These are phyloP conservation scores for Fomitopsis pulvina DNA, from an alignment of 768 basidiomycete genomes.

Conservation along the genomic window DNA sequence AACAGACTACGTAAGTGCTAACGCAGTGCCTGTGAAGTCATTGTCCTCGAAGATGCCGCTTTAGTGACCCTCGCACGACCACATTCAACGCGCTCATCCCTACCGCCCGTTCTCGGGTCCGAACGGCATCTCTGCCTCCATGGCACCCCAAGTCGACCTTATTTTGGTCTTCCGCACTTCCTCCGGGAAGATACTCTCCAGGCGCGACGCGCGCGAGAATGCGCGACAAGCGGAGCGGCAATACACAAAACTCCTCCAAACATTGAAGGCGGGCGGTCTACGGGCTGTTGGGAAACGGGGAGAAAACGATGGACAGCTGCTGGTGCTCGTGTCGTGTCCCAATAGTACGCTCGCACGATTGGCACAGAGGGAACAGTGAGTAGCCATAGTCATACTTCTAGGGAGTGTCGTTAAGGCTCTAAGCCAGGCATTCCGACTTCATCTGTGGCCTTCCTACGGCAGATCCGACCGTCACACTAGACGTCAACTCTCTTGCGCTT, in stretches of 20 bases:
- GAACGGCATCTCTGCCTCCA: conserved; percentile 9
- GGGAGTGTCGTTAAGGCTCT: neutral
- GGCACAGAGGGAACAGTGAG: conserved; percentile 70
- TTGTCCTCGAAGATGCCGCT: neutral
- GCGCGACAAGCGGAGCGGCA: conserved; percentile 61
- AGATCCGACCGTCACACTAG: conserved; percentile 34
- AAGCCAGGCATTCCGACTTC: conserved; percentile 63
- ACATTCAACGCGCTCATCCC: neutral
- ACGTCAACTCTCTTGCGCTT: conserved; percentile 39
- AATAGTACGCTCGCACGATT: conserved; percentile 54
- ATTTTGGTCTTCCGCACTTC: conserved; percentile 64
- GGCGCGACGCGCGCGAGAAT: conserved; percentile 56
- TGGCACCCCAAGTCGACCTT: conserved; percentile 61
- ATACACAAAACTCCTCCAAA: conserved; percentile 56
- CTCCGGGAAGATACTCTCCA: conserved; percentile 43
- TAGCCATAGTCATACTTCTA: neutral
- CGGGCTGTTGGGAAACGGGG: conserved; percentile 71
- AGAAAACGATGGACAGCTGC: conserved; percentile 66
- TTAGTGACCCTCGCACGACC: neutral
- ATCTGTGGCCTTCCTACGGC: conserved; percentile 64
- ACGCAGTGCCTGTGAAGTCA: neutral
- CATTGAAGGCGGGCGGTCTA: conserved; percentile 56
- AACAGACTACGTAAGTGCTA: too few relatives aligned
- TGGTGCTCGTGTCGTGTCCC: conserved; percentile 73
- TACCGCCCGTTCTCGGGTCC: neutral